Evolutionary conservation across 2,329 filamentous ascomycete genomes (phyloP), one percentile per base, ranked within the genome.

Genomic region (Aspergillus piperis): DNA sequence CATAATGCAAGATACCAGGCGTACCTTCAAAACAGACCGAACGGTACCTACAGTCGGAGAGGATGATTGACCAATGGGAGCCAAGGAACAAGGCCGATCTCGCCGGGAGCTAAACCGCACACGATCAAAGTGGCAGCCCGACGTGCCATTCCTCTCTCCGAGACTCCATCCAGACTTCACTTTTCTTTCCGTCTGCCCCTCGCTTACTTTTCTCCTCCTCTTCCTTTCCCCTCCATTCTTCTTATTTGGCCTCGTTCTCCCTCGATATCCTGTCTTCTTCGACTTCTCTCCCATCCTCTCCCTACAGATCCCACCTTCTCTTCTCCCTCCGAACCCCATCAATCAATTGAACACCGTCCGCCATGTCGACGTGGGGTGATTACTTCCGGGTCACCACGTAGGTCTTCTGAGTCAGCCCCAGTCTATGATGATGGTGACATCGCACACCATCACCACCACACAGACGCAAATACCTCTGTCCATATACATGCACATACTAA

Each of bases 321-420:
- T 50, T 17, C 36, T 47, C 47, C 25, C 42, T 36, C 48, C 38
- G 17, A 17, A 51, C 11, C 50, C 8, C n/a, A 56, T 13, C 11
- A 21, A 19, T 38, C 55, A 54, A 57, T 59, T 21, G 39, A 36
- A 62, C 1, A 30, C 44, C 25, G 48, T 51, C 59, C 76, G 83
- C 62, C 65, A 95, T 95, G 91, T 96, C 92, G 70, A 94, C 91
- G 58, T 96, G 96, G 78, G 92, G 93, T 69, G 82, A 89, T 54
- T 84, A 88, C 77, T 95, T 95, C 79, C 84, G 84, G 70, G 91
- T 96, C 68, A 92, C 90, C 65, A 96, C 91, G 87, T 92, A 84
- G 68, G 86, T 79, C 36, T 38, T 39, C 54, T 41, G 50, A 30
- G 36, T 54, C 41, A 19, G 30, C 25, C 36, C 55, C 39, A 42